Evolutionary conservation across 768 basidiomycete genomes (phyloP).

Genomic region (Russula brevipes): DNA sequence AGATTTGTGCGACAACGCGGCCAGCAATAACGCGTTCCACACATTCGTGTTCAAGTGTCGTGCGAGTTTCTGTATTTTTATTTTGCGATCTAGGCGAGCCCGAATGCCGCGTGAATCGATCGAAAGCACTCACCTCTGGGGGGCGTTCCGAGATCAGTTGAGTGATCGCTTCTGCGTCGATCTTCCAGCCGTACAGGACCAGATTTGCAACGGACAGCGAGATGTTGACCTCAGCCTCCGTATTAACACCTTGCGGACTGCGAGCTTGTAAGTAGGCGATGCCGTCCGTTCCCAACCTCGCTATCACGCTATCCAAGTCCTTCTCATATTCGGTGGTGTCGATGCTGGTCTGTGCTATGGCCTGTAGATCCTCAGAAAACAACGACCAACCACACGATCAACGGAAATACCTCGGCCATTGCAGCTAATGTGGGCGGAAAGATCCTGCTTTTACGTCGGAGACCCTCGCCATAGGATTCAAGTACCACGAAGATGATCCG

Average conservation of each 20-base stretch:
- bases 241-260: slow-evolving; percentile 33
- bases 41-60: slow-evolving; percentile 43
- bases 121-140: slow-evolving; percentile 3
- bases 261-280: slow-evolving; percentile 28
- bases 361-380: slow-evolving; percentile 22
- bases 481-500: slow-evolving; percentile 27
- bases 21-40: slow-evolving; percentile 62
- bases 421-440: slow-evolving; percentile 44
- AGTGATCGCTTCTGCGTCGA: slow-evolving; percentile 40
- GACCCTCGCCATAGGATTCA: slow-evolving; percentile 49
- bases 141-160: slow-evolving; percentile 35
- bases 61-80: slow-evolving; percentile 8
- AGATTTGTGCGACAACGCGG: slow-evolving; percentile 42
- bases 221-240: slow-evolving; percentile 48
- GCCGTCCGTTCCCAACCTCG: slow-evolving; percentile 19
- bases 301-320: slow-evolving; percentile 9
- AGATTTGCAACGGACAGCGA: slow-evolving; percentile 49
- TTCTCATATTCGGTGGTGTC: slow-evolving; percentile 15
- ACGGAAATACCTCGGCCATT: slow-evolving; percentile 48
- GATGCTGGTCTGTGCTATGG: slow-evolving; percentile 32
- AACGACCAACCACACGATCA: not conserved
- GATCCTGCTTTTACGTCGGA: slow-evolving; percentile 50
- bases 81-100: not conserved
- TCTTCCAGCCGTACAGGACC: slow-evolving; percentile 42
- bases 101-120: not conserved